Evolutionary conservation across 2,329 filamentous ascomycete genomes (phyloP), one percentile per base, ranked within the genome.

Genomic region (Fusarium mexicanum): DNA sequence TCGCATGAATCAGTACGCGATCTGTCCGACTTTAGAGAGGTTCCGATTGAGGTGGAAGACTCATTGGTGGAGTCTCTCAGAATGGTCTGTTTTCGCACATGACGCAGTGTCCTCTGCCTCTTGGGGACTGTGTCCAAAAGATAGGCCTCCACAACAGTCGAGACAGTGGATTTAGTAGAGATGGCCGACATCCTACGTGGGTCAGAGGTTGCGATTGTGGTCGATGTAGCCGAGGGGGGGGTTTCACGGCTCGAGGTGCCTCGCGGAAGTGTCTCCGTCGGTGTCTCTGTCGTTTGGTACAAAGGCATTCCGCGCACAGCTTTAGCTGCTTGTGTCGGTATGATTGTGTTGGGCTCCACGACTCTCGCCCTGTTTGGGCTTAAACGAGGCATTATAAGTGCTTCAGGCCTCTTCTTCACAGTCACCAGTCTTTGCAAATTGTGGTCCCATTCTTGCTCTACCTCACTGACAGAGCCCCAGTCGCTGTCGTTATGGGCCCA

Each of bases 81-180:
- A 2, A 82, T 81, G 14, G 81, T 81, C 48, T 89, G 86, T 76
- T 91, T 92, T 73, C 85, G 88, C 17, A 91, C 87, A 78, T 92
- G 90, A 9, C 91, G 87, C 67, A 92, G 80, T 13, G 89, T 92
- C 76, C 87, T 86, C 64, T 83, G 86, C 51, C 85, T 85, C 59
- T 84, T 85, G 9, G 81, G 82, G 9, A 79, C 77, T 3, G 82
- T 82, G 47, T 89, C 87, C n/a, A 91, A 83, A 41, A 91, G 80
- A 51, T 90, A 84, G 8, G 89, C 89, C 77, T 89, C 89, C 16
- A 91, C 84, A 8, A 91, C 84, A 1, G 89, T 89, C 22, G 90
- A 91, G 5, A 85, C 83, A 2, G 84, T 85, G 24, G 89, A 91
- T 64, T 83, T 87, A 5, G 85, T 85, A 12, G 89, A 91, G 76